These are phyloP conservation scores for Arctostaphylos glauca DNA, from an alignment of 148 eudicot genomes.

Conservation along the genomic window DNA sequence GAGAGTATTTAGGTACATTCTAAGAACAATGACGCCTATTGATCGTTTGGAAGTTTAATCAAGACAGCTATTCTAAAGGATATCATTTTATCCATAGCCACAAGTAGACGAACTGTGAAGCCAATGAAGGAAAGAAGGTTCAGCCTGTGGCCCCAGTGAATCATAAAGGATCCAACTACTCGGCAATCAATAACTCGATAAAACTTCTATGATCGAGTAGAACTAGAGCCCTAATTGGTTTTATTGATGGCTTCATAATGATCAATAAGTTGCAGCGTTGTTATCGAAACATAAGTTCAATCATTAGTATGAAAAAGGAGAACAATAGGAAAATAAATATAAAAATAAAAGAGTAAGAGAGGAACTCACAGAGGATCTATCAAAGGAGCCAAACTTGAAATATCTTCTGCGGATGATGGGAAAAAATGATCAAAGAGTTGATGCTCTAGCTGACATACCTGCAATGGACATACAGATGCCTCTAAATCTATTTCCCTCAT, in stretches of 20 bases:
- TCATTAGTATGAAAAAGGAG: not conserved
- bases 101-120: not conserved
- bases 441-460: slow-evolving; percentile 96
- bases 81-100: not conserved
- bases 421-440: slow-evolving; percentile 96
- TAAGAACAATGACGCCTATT: not conserved
- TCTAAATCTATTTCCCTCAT: not conserved
- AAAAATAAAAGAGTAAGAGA: slow-evolving; percentile 16
- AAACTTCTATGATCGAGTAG: not conserved
- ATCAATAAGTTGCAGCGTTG: not conserved
- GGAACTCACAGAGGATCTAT: slow-evolving; percentile 89
- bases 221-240: not conserved
- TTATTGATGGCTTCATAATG: not conserved
- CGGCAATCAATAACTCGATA: not conserved
- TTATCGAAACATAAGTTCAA: not conserved
- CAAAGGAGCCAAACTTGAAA: slow-evolving; percentile 85
- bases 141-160: not conserved
- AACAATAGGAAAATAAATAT: not conserved
- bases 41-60: not conserved
- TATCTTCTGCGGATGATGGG: slow-evolving; percentile 89
- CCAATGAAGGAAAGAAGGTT: not conserved
- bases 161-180: not conserved
- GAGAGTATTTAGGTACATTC: slow-evolving; percentile 1
- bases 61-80: not conserved
- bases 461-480: slow-evolving; percentile 31